Evolutionary conservation across 164 flowering plant genomes (phyloP), one percentile per base, ranked within the genome.

Genomic region (Buxus sempervirens): DNA sequence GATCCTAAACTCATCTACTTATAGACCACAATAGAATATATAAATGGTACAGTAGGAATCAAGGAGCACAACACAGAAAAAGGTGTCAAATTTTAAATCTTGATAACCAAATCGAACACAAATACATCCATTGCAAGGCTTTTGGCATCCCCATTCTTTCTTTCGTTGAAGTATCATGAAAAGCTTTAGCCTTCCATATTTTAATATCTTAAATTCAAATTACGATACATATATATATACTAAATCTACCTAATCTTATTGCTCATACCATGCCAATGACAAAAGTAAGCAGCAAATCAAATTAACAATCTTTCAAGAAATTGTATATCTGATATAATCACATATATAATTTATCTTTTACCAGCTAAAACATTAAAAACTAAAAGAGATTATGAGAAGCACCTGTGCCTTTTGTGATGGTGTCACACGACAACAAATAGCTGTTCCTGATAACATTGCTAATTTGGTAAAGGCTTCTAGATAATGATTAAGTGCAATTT

Each of bases 401-500:
- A 96, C 99, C 97, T 96, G 99, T 27, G 99, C 98, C 67, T 96
- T 96, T 70, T 96, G 99, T 61, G 99, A 96, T 74, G 99, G 99
- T 25, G 99, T 96, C 58, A 91, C 96, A 63, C 99, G 98, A 69
- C 99, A 96, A 77, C 98, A 96, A 65, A 96, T 88, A 56, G 99
- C 99, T 68, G 99, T 96, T 76, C 95, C 87, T 55, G 99, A 86
- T 71, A 93, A 73, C 75, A 88, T 86, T 64, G 99, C 98, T 64
- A 96, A 82, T 66, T 96, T 96, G 53, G 96, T 87, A 79, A 96
- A 96, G 64, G 90, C 88, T 75, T 83, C 80, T 24, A 89, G 82
- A 63, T 87, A 75, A 74, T 86, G 87, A 74, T 81, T 90, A 57
- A 96, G 90, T 48, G 86, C 90, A 75, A 96, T 91, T 82, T 96